These are phyloP conservation scores for Neopestalotiopsis rosae DNA, from an alignment of 2,329 filamentous ascomycete genomes.

Conservation along the genomic window DNA sequence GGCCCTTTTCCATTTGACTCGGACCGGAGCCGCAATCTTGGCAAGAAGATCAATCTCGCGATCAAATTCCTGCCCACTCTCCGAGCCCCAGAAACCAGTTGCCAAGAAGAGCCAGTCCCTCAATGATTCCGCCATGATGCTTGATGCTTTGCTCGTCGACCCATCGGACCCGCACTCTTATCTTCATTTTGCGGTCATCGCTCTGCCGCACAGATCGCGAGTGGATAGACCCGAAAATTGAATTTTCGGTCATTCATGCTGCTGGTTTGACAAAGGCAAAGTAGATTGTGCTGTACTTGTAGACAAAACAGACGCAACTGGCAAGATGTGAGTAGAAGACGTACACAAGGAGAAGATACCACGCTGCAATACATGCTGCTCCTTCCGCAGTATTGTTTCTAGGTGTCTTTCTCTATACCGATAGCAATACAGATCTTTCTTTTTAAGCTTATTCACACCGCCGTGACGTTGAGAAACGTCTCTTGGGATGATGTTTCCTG, in stretches of 20 bases:
- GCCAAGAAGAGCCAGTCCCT: not conserved
- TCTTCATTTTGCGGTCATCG: not conserved
- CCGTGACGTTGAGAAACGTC: too few relatives aligned
- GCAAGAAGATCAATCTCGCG: not conserved
- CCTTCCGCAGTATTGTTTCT: too few relatives aligned
- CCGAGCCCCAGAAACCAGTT: not conserved
- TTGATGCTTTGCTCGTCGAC: not conserved
- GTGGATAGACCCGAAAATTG: not conserved
- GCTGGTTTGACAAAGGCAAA: not conserved
- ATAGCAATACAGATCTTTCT: too few relatives aligned
- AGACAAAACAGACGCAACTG: not conserved
- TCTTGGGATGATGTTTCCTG: too few relatives aligned
- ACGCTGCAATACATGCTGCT: too few relatives aligned
- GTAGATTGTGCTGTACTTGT: not conserved
- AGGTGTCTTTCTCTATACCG: too few relatives aligned
- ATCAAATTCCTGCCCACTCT: not conserved
- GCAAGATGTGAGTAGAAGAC: too few relatives aligned
- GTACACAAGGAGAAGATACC: too few relatives aligned
- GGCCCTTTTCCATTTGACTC: not conserved
- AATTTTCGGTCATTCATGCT: not conserved
- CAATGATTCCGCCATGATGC: not conserved
- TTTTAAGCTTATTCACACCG: too few relatives aligned
- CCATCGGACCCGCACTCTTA: not conserved
- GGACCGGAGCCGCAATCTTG: not conserved
- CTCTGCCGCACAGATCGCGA: not conserved